Base-by-base conservation (phyloP, 1,284 basidiomycete genomes). In the Earliella scabrosa region DNA sequence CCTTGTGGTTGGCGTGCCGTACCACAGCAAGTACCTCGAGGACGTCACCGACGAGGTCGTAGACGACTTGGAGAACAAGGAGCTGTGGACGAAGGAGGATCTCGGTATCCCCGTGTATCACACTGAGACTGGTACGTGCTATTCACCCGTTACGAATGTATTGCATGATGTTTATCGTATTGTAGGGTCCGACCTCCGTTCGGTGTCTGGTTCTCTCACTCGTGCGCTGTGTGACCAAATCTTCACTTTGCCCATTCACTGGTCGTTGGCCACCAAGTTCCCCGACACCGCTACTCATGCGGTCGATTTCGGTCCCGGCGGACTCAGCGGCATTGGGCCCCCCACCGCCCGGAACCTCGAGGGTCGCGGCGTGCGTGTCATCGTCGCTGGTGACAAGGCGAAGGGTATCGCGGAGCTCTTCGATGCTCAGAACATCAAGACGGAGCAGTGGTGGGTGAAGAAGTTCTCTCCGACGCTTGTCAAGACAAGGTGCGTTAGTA, bases 221-320 rank as follows among this genome's bases (percentile, higher is more conserved):
- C 83, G 85, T 29, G 91, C 91, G 1, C 82, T 98, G 27, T 94
- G 89, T 73, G 92, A 95, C 64, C 96, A 97, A 73, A 96, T 99
- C 69, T 97, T 97, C 73, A 92, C 88, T 4, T 83, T 83, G 48
- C 93, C 92, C 20, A 96, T 99, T 66, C 89, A 97, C 76, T 99
- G 97, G 97, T 78, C 82, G 46, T 87, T 89, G 70, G 95, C 95
- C 4, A 95, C 92, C 34, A 80, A 88, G 66, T 97, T 96, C 84
- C 92, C 94, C 1, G 81, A 88, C 54, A 83, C 88, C 9, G 94
- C 95, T 0, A 98, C 97, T 4, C 97, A 99, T 73, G 90, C 93
- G 6, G 77, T 99, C 65, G 97, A 98, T 75, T 98, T 99, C 70
- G 97, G 97, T 56, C 94, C 97, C 1, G 97, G 97, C 61, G 96